Base-by-base conservation (phyloP, 139 green algal species). In the Trebouxia sp. region DNA sequence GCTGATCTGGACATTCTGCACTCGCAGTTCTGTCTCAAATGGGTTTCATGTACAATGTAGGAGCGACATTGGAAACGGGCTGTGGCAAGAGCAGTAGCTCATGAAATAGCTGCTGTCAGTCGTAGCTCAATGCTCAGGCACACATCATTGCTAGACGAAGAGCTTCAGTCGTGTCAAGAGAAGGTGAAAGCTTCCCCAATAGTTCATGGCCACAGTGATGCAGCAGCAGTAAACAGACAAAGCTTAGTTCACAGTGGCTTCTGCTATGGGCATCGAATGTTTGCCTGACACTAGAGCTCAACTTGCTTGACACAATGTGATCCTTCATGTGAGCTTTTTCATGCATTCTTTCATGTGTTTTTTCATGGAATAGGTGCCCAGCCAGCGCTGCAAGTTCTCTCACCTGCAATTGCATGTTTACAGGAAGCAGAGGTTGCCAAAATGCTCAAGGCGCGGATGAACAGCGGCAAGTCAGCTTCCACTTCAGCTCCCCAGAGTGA, bases 31-130 rank as follows among this genome's bases (percentile, higher is more conserved):
- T 58, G 50, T 5, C 50, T 22, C 4, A 3, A 58, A 58, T 10
- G 20, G 4, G 22, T 22, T 58, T 17, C 50, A 45, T 51, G n/a
- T 26, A 26, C 37, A n/a, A 10, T 35, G 9, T 72, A 89, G 85
- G 91, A 95, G 83, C 83, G 91, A 32, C 69, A 91, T 38, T 95
- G 90, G 90, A 91, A 90, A 82, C 78, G 70, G 24, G 75, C 79
- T 6, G 81, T 85, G 1, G 85, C 90, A 6, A 26, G 80, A 43
- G 75, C 80, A 5, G 43, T 93, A 26, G 87, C 76, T 0, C 39
- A 75, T 41, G 83, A 84, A 62, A 82, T 87, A 17, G 89, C 86
- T 9, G 65, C 51, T 37, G 85, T 30, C 28, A 43, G 7, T 37
- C 72, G 15, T 24, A 84, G 43, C 5, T 51, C 69, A 35, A 26